Evolutionary conservation across 2,329 filamentous ascomycete genomes (phyloP).

Genomic region (Tolypocladium paradoxum): DNA sequence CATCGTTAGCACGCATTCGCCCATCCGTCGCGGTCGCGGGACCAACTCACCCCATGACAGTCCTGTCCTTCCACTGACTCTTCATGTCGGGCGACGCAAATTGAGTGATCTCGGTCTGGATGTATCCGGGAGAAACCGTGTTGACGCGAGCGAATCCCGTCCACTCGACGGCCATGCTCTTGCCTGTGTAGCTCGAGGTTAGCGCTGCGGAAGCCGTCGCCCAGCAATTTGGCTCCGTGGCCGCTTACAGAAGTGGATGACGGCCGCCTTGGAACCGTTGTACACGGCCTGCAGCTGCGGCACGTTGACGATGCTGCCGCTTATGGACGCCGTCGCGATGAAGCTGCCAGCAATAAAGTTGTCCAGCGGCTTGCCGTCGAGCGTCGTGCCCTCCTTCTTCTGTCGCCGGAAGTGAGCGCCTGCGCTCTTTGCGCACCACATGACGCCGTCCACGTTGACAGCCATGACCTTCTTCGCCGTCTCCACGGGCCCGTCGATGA

Average conservation of each 20-base stretch:
- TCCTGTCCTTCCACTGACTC: constrained; percentile 66
- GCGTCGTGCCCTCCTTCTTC: constrained; percentile 53
- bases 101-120: constrained; percentile 59
- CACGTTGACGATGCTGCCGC: constrained; percentile 66
- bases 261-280: constrained; percentile 60
- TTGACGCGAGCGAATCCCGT: constrained; percentile 64
- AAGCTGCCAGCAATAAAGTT: constrained; percentile 57
- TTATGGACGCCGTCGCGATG: constrained; percentile 70
- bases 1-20: not conserved
- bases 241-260: constrained; percentile 43
- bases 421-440: constrained; percentile 64
- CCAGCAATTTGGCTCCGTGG: not conserved
- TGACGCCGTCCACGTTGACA: constrained; percentile 66
- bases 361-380: constrained; percentile 50
- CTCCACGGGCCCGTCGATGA: constrained; percentile 53
- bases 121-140: constrained; percentile 64
- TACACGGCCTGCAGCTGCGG: constrained; percentile 66
- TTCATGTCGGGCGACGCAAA: constrained; percentile 58
- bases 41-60: constrained; percentile 55
- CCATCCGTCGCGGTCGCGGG: not conserved
- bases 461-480: constrained; percentile 57
- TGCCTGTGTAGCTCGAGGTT: constrained; percentile 17
- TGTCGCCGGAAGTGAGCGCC: constrained; percentile 61
- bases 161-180: constrained; percentile 67
- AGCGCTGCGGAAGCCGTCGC: not conserved